Evolutionary conservation across 2,329 filamentous ascomycete genomes (phyloP), one percentile per base, ranked within the genome.

Genomic region (Fusarium sp.): DNA sequence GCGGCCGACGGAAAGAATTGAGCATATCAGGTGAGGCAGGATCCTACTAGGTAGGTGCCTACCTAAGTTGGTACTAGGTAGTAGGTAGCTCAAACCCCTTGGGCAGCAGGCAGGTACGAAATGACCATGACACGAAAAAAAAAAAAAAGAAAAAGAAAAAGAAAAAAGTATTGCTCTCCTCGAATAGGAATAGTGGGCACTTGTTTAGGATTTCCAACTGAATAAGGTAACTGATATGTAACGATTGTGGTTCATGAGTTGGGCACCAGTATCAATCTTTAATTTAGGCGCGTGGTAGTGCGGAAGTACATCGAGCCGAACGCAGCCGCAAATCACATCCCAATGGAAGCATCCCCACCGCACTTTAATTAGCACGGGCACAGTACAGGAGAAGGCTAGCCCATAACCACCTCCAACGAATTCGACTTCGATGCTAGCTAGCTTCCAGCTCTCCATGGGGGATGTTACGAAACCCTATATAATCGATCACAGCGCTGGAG

Each of bases 401-500:
- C 28, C 41, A 51, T 30, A n/a, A 8, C 62, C 44, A 56, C 59
- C 41, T 52, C 45, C 52, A 55, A 63, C 37, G 30, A 31, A 28
- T 34, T 67, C 23, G 23, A 57, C 41, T 26, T 36, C 30, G 23
- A 57, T 70, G 57, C 50, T 26, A 50, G 62, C 41, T 47, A 50
- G 62, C 41, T 47, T 57, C 49, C 62, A 69, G 52, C 57, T 58
- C 52, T 59, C 36, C 54, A 37, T 44, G 41, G 41, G 51, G 41
- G 67, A 67, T 70, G 58, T 51, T 62, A 52, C 67, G 47, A 49
- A 65, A 56, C 15, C 28, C 38, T 5, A 34, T 36, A 36, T 9
- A 31, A 57, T 23, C 54, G 42, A 70, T 57, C 61, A 68, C 47
- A 44, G 56, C 52, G 70, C 62, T 57, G 61, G 57, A 72, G 62